Evolutionary conservation across 164 flowering plant genomes (phyloP), one percentile per base, ranked within the genome.

Genomic region (Tetracentron sinense): DNA sequence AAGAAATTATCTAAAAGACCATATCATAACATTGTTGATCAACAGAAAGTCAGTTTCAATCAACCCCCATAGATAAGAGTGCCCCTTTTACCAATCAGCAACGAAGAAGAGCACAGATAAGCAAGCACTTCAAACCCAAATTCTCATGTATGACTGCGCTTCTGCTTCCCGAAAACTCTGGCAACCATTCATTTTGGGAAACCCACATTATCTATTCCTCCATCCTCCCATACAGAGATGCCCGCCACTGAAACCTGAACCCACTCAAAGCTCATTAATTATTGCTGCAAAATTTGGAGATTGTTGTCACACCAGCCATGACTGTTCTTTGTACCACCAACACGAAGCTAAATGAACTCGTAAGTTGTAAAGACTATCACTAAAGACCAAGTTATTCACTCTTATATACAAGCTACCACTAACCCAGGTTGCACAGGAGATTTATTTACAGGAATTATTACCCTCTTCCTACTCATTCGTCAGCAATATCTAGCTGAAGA

Each of bases 401-500:
- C 56, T 63, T 80, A 82, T 80, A 71, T 73, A 86, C 83, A 84
- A 63, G 26, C 81, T 62, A 66, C 72, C 56, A 58, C 68, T 62
- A 70, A 69, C 67, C 72, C 63, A 56, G 42, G 60, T 58, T 21
- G 50, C 68, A 67, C 19, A 71, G 30, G 35, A 65, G 27, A 47
- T 56, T 52, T 82, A 85, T 82, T 61, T 84, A 83, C 88, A 81
- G 68, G 66, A 68, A 62, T 73, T 22, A n/a, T 27, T 33, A 64
- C 71, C 52, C 72, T 71, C 69, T 49, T 26, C 10, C 19, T 33
- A 44, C 66, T 61, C 72, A 72, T 35, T 87, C 90, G 79, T 85
- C 82, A 72, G 78, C 60, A 19, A 71, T 51, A 57, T 94, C 90
- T 44, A 93, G 88, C 70, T 93, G 89, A 62, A 94, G 91, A 62